Evolutionary conservation across 2,329 filamentous ascomycete species (phyloP), one percentile per base, ranked within the genome.

Genomic region (Zymoseptoria passerinii): DNA sequence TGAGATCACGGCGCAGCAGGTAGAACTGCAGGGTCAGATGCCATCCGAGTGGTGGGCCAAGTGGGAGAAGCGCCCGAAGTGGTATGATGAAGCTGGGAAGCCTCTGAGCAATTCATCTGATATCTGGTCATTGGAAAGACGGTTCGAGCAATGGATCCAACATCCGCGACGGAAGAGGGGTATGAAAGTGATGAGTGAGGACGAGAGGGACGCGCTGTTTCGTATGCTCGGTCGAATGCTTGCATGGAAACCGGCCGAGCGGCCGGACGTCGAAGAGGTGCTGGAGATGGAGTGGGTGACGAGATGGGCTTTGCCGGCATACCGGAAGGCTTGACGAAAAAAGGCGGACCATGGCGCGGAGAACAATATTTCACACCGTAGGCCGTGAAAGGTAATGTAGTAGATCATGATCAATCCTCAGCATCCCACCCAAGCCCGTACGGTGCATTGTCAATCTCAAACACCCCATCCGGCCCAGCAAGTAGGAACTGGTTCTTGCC

Each of bases 401-500:
- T 13, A 44, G 35, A 44, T n/a, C 35, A n/a, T 16, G 6, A 8
- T 48, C 29, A 54, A 50, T 78, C 75, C 50, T 64, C 65, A 4
- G 74, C 75, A 66, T 78, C 73, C 66, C 77, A 71, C 13, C 52
- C 66, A 28, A 61, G 53, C 49, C 72, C 70, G 62, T 78, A 78
- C n/a, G 69, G 65, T 16, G 72, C 66, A 60, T 75, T 70, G 50
- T 56, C 70, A 53, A 77, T 70, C 27, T 71, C 63, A 2, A 77
- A 74, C 20, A 71, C 58, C 13, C 72, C 73, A 64, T 76, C 73
- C 4, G 55, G 52, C n/a, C 64, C 65, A 2, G 78, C 77, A 28
- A 75, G 64, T 40, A 81, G 61, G 35, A 71, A 73, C 62, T 73
- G 71, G 63, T 82, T 82, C 64, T 73, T 75, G 28, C 71, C 72